Evolutionary conservation across 352 stramenopile species (phyloP).

Genomic region (Phytophthora colocasiae): DNA sequence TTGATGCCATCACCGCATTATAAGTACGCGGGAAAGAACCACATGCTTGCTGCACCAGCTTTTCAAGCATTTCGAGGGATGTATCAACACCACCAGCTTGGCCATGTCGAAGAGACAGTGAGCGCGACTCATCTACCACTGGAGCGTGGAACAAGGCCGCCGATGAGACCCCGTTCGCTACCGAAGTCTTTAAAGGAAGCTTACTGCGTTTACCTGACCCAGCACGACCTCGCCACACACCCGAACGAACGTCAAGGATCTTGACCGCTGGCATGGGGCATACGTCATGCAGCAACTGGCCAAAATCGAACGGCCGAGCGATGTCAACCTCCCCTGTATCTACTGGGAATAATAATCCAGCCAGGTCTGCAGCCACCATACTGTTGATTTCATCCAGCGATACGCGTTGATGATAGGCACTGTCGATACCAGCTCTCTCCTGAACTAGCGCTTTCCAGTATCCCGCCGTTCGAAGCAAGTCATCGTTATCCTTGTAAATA

Average conservation of each 20-base stretch:
- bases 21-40: slow-evolving; percentile 32
- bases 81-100: slow-evolving; percentile 7
- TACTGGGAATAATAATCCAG: slow-evolving; percentile 65
- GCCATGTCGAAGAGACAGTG: slow-evolving; percentile 22
- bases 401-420: slow-evolving; percentile 28
- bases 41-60: slow-evolving; percentile 30
- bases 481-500: slow-evolving; percentile 90
- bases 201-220: slow-evolving; percentile 14
- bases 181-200: slow-evolving; percentile 6
- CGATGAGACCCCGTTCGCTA: slow-evolving; percentile 12
- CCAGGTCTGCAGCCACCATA: slow-evolving; percentile 62
- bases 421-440: slow-evolving; percentile 3
- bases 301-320: slow-evolving; percentile 56
- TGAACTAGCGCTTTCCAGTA: slow-evolving; percentile 58
- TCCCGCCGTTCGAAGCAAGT: slow-evolving; percentile 59
- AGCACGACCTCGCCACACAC: slow-evolving; percentile 31
- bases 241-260: slow-evolving; percentile 74
- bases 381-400: slow-evolving; percentile 71
- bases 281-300: slow-evolving; percentile 62
- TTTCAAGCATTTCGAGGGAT: slow-evolving; percentile 26
- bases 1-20: slow-evolving; percentile 28
- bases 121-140: slow-evolving; percentile 24
- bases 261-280: slow-evolving; percentile 66
- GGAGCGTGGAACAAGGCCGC: slow-evolving; percentile 36
- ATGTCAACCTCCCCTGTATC: slow-evolving; percentile 7